Evolutionary conservation across 2,329 filamentous ascomycete species (phyloP).

Genomic region (Teratosphaeria nubilosa): DNA sequence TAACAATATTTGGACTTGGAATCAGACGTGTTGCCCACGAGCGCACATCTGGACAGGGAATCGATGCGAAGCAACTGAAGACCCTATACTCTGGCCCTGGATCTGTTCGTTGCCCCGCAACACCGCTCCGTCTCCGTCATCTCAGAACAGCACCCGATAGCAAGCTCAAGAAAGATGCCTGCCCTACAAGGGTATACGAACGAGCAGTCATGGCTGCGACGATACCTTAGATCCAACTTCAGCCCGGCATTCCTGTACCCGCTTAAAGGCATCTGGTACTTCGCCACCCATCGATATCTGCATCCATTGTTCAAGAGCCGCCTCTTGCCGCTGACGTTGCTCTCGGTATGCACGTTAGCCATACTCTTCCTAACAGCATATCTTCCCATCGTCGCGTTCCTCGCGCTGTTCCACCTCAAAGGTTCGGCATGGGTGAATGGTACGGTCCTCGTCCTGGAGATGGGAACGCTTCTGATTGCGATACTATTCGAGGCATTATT

Average conservation of each 20-base stretch:
- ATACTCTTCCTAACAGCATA: conserved; percentile 83
- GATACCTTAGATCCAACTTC: conserved; percentile 24
- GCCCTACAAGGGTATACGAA: not conserved
- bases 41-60: too few species aligned
- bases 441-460: conserved; percentile 67
- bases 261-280: conserved; percentile 65
- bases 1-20: not conserved
- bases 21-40: too few species aligned
- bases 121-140: not conserved
- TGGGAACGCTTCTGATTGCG: conserved; percentile 52
- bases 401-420: conserved; percentile 69
- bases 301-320: conserved; percentile 72
- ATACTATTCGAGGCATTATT: conserved; percentile 44
- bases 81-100: too few species aligned
- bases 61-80: too few species aligned
- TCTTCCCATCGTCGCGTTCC: conserved; percentile 77
- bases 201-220: conserved; percentile 1
- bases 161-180: not conserved
- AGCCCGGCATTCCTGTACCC: conserved; percentile 26
- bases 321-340: conserved; percentile 68
- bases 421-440: conserved; percentile 82
- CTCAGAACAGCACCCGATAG: not conserved
- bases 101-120: not conserved
- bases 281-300: conserved; percentile 63
- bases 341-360: conserved; percentile 74